A percentile compares a stretch with the other conserved stretches of the same genome.
Conservation (phyloP, 202 grass and related monocot species). For the Musa balbisiana region DNA sequence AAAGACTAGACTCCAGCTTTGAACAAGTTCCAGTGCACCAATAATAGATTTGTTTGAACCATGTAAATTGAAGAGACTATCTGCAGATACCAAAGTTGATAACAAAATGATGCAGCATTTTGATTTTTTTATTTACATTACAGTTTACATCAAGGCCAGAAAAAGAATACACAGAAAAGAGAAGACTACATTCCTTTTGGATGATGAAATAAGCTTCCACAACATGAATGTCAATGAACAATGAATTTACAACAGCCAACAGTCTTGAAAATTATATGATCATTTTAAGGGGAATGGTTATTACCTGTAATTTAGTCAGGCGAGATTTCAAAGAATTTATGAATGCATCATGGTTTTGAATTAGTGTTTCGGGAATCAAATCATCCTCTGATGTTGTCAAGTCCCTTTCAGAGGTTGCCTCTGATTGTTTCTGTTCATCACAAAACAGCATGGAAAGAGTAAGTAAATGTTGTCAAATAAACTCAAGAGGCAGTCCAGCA, state of each 20-base stretch:
- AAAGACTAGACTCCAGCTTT: too few species aligned
- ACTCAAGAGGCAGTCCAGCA: not conserved
- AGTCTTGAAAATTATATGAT: not conserved
- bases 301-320: conserved; percentile 82
- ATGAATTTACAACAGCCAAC: not conserved
- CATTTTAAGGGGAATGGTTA: not conserved
- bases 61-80: too few species aligned
- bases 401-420: conserved; percentile 35
- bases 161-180: not conserved
- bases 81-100: too few species aligned
- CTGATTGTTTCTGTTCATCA: conserved; percentile 37
- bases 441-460: not conserved
- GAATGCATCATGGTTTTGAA: conserved; percentile 69
- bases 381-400: conserved; percentile 40
- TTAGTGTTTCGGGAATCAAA: conserved; percentile 40
- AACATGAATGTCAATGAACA: not conserved
- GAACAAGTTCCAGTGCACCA: too few species aligned
- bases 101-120: too few species aligned
- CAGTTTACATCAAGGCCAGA: not conserved
- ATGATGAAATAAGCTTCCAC: not conserved
- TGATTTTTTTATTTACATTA: not conserved
- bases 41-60: too few species aligned
- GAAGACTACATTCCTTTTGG: not conserved
- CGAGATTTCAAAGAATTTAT: conserved; percentile 91
- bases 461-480: not conserved